Base-by-base conservation (phyloP, 257 asterid species). In the Asclepias syriaca region DNA sequence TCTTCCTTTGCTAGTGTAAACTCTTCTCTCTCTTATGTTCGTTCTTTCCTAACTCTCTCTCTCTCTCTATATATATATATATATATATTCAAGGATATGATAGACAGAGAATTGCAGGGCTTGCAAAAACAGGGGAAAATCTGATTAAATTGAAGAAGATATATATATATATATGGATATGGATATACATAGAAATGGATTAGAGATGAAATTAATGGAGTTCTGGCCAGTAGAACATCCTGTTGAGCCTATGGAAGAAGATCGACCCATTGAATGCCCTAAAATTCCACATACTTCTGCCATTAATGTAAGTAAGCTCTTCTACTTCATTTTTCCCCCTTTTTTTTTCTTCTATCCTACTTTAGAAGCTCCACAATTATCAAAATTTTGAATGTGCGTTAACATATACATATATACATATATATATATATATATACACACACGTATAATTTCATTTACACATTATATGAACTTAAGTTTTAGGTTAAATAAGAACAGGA, bases 191-290 rank as follows among this genome's bases (percentile, higher is more conserved):
- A 27, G 53, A 54, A 61, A 72, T 32, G 80, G 39, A 10, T 16
- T 54, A 3, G 54, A 72, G 8, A 68, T 16, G 8, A 71, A 73
- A 14, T 15, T 43, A 43, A 7, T 74, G 18, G 83, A 76, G 65
- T 79, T 79, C 71, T 75, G 80, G 73, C 83, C 80, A 18, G 66
- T 79, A 22, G 69, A 71, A 21, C 83, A 79, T 60, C 83, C 83
- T 9, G 29, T 50, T 66, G 80, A 79, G 53, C 83, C 80, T 4
- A 34, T 32, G 56, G 80, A 75, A 27, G 79, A 71, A 63, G 83
- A 79, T 51, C 69, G 45, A 63, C 83, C 83, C 3, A 59, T 79
- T 13, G 66, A 75, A 74, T 79, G 74, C 57, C 83, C 83, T 1
- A 72, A 61, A 32, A 32, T 75, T 51, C 80, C 83, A 9, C 55